Conservation (phyloP, 148 eudicot species). For the Vaccinium vitisidaea region DNA sequence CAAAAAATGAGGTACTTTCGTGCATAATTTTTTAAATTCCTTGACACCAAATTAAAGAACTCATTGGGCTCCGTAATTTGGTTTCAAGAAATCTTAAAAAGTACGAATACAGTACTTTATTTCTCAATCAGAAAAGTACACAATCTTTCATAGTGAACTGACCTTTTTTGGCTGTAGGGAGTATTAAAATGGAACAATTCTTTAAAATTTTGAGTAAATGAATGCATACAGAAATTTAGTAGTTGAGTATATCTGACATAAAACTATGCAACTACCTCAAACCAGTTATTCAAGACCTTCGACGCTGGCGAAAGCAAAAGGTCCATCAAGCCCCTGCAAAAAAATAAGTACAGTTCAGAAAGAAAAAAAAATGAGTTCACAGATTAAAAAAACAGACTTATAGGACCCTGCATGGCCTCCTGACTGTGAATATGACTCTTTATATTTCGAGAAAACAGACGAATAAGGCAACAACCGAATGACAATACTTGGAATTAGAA, state of each 20-base stretch:
- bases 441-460: background rate
- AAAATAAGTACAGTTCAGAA: slow-evolving; percentile 15
- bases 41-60: too few relatives aligned
- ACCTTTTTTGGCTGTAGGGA: too few relatives aligned
- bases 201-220: background rate
- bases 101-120: too few relatives aligned
- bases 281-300: slow-evolving; percentile 95
- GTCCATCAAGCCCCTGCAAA: slow-evolving; percentile 80
- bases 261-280: slow-evolving; percentile 63
- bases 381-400: background rate
- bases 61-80: too few relatives aligned
- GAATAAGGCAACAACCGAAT: background rate
- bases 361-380: background rate
- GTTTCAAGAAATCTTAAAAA: too few relatives aligned
- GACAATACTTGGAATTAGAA: slow-evolving; percentile 2
- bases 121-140: too few relatives aligned
- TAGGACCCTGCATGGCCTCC: background rate
- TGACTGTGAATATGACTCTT: background rate
- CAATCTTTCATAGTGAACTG: too few relatives aligned
- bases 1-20: too few relatives aligned
- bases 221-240: background rate
- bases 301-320: slow-evolving; percentile 92
- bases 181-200: background rate
- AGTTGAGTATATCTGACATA: background rate
- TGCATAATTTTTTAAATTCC: too few relatives aligned